Conservation (phyloP, 345 rosid genomes). For the Arabidopsis arenosa region DNA sequence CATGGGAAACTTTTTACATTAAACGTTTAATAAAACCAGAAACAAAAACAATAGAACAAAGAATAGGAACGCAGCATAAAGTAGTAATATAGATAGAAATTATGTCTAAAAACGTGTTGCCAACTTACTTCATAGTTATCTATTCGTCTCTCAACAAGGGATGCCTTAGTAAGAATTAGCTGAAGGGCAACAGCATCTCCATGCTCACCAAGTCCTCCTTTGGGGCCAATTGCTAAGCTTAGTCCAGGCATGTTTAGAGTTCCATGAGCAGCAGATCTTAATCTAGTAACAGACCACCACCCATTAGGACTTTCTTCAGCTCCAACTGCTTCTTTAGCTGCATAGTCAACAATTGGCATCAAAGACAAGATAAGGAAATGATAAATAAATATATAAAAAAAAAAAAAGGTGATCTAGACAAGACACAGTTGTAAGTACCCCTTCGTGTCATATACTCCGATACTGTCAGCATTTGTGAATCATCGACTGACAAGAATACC, state of each 20-base stretch:
- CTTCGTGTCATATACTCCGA: slow-evolving; percentile 80
- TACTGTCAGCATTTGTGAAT: slow-evolving; percentile 65
- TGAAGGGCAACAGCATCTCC: slow-evolving; percentile 94
- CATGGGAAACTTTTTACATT: slow-evolving; percentile 2
- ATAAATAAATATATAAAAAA: not conserved
- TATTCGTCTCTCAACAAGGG: slow-evolving; percentile 95
- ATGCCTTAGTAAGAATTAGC: slow-evolving; percentile 83
- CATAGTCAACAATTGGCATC: slow-evolving; percentile 18
- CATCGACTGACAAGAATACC: slow-evolving; percentile 68
- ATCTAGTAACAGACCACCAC: slow-evolving; percentile 89
- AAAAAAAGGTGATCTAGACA: slow-evolving; percentile 8
- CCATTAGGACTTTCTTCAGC: slow-evolving; percentile 92
- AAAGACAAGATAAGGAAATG: slow-evolving; percentile 14
- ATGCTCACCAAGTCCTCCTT: slow-evolving; percentile 97
- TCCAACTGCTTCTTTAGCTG: slow-evolving; percentile 94
- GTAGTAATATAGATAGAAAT: slow-evolving; percentile 3
- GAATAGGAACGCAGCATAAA: slow-evolving; percentile 13
- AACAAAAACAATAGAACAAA: slow-evolving; percentile 8
- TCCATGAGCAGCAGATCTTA: slow-evolving; percentile 96
- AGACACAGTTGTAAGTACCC: slow-evolving; percentile 52
- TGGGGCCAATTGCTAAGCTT: slow-evolving; percentile 86
- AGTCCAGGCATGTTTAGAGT: slow-evolving; percentile 81
- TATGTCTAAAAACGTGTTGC: slow-evolving; percentile 36
- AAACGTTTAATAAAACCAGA: not conserved
- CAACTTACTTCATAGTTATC: slow-evolving; percentile 99